Conservation (phyloP, 176 grass and related monocot species). For the Thinopyrum elongatum region DNA sequence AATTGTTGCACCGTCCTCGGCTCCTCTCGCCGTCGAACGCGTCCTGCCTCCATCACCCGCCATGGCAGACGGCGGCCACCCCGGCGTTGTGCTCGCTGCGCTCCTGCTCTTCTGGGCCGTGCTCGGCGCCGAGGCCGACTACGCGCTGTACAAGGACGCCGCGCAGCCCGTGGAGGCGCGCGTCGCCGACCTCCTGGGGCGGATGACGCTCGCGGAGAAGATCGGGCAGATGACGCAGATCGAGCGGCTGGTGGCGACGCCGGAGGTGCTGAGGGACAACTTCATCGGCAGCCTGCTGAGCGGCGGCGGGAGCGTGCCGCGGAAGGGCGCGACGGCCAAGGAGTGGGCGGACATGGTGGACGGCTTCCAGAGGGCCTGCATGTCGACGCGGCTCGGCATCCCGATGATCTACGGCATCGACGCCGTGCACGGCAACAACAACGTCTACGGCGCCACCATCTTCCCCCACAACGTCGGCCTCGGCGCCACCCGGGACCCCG, state of each 20-base stretch:
- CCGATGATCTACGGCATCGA: constrained; percentile 96
- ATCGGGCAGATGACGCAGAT: constrained; percentile 98
- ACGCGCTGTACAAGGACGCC: constrained; percentile 61
- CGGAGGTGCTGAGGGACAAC: constrained; percentile 65
- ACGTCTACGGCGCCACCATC: constrained; percentile 83
- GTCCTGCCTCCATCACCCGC: neutral
- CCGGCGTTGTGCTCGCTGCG: constrained; percentile 2
- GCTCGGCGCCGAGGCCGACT: constrained; percentile 32
- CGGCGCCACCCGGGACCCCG: constrained; percentile 74
- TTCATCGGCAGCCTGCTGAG: constrained; percentile 91
- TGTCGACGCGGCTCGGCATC: constrained; percentile 73
- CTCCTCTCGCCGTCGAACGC: constrained; percentile 5
- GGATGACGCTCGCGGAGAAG: constrained; percentile 87
- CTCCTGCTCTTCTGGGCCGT: constrained; percentile 50
- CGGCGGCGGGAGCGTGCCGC: constrained; percentile 78
- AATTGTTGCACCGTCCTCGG: neutral
- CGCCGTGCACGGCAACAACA: constrained; percentile 91
- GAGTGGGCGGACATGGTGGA: constrained; percentile 70
- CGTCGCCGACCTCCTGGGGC: constrained; percentile 54
- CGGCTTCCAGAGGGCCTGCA: constrained; percentile 56
- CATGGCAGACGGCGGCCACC: constrained; percentile 13
- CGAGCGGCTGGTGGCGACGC: constrained; percentile 60
- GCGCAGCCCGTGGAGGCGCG: constrained; percentile 43
- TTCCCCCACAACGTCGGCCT: constrained; percentile 93
- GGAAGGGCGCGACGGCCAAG: constrained; percentile 44